Percentiles rank a stretch among this genome's conserved stretches.
Evolutionary conservation across 1,284 basidiomycete species (phyloP).

Genomic region (Dichomitus squalens): DNA sequence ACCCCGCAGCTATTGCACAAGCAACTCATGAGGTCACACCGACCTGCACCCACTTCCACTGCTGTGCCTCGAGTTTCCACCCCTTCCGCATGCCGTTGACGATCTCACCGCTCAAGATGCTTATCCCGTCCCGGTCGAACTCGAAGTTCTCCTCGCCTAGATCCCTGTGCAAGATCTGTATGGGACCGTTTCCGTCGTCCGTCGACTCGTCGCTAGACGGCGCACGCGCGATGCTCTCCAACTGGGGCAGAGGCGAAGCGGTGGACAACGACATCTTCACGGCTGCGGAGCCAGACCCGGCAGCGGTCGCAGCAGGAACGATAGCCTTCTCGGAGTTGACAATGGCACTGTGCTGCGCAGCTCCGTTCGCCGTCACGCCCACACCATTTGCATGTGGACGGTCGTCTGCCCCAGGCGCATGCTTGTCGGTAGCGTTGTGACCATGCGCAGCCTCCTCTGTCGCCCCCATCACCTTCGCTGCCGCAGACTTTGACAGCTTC

Average conservation of each 20-base stretch:
- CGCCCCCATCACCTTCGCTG: background rate
- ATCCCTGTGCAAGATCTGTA: slow-evolving; percentile 29
- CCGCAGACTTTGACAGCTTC: slow-evolving; percentile 4
- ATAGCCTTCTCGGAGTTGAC: background rate
- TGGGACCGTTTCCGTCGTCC: slow-evolving; percentile 16
- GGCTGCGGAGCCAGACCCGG: background rate
- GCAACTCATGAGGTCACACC: slow-evolving; percentile 16
- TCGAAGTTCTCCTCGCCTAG: slow-evolving; percentile 31
- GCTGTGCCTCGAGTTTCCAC: slow-evolving; percentile 28
- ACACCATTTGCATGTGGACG: background rate
- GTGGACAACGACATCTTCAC: background rate
- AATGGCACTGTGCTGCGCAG: background rate
- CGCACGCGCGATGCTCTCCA: background rate
- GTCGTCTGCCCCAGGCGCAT: background rate
- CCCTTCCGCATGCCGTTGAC: slow-evolving; percentile 27
- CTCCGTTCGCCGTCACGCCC: background rate
- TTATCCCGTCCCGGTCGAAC: slow-evolving; percentile 31
- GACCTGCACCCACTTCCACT: slow-evolving; percentile 30
- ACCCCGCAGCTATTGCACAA: no score
- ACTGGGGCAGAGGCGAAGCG: background rate
- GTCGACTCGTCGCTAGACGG: slow-evolving; percentile 16
- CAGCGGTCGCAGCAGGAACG: background rate
- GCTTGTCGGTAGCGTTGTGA: no score
- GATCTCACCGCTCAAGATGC: slow-evolving; percentile 23
- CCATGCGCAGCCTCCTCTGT: background rate